Evolutionary conservation across 1,284 basidiomycete species (phyloP).

Genomic region (Rhodotorula sp.): DNA sequence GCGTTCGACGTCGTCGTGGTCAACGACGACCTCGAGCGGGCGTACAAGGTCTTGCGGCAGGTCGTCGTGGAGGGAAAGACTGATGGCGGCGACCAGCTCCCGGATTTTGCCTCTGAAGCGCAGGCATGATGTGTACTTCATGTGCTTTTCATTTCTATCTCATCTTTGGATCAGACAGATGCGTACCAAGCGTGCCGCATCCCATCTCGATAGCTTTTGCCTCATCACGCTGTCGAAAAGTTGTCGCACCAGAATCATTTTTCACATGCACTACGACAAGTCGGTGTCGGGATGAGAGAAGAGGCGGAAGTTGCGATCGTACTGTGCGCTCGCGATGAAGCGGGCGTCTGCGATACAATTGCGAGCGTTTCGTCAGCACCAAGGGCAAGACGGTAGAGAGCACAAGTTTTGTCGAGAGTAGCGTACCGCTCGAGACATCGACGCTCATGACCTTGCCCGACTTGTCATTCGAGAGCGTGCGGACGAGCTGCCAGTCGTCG

Average conservation of each 20-base stretch:
- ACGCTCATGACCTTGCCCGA: constrained; percentile 95
- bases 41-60: constrained; percentile 65
- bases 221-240: no score
- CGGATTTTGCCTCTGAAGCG: constrained; percentile 22
- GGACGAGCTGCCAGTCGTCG: constrained; percentile 93
- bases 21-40: constrained; percentile 84
- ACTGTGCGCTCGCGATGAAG: constrained; percentile 83
- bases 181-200: no score
- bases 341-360: constrained; percentile 71
- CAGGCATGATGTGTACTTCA: background rate
- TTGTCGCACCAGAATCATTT: no score
- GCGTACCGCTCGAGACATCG: constrained; percentile 63
- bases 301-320: constrained; percentile 88
- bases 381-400: background rate
- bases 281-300: constrained; percentile 56
- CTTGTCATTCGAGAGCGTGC: constrained; percentile 84
- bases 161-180: no score
- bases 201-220: no score
- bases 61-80: constrained; percentile 53
- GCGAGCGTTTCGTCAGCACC: background rate
- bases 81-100: constrained; percentile 28
- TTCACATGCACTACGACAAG: constrained; percentile 13
- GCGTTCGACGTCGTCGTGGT: constrained; percentile 82
- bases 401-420: background rate
- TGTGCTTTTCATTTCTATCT: background rate